Evolutionary conservation across 768 basidiomycete genomes (phyloP), one percentile per base, ranked within the genome.

Genomic region (Russula olivacea): DNA sequence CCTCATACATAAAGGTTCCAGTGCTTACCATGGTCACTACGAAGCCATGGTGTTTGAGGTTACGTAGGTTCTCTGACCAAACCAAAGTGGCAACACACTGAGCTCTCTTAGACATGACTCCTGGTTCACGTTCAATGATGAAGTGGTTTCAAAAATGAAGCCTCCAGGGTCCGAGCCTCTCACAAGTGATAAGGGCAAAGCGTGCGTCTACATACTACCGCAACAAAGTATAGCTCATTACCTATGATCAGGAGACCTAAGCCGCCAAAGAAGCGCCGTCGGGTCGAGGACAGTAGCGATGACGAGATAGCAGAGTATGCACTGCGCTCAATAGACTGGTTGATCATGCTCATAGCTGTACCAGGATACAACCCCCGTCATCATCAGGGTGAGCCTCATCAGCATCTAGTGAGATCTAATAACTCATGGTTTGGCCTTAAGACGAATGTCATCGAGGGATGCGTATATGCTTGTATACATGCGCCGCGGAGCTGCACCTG

Each of bases 81-180:
- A 30, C 21, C 41, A 55, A 50, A 23, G 11, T n/a, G 49, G 49
- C 15, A 14, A 28, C 23, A 36, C 47, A 47, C 58, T 47, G 25
- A 49, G 55, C 45, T 55, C 41, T 50, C 28, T 40, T 62, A 92
- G 89, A 55, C 79, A 79, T 53, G 73, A 80, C 45, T 79, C 86
- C 19, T 98, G 96, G 95, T 95, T 86, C 71, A 85, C 88, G 64
- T 98, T 93, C 74, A 94, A 96, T 68, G 96, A 98, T 70, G 96
- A 98, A 71, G 74, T 75, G 4, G 91, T 96, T 4, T 85, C 85
- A 0, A 81, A 79, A 68, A 83, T 87, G 59, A 76, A 81, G 54
- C 74, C 78, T 30, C 76, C 86, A 81, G 81, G 32, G 79, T 83
- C 60, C 49, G 71, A 68, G 43, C 65, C 67, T 55, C 72, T 69